Conservation (phyloP, 2,329 filamentous ascomycete genomes). For the Aureobasidium mangrovei region DNA sequence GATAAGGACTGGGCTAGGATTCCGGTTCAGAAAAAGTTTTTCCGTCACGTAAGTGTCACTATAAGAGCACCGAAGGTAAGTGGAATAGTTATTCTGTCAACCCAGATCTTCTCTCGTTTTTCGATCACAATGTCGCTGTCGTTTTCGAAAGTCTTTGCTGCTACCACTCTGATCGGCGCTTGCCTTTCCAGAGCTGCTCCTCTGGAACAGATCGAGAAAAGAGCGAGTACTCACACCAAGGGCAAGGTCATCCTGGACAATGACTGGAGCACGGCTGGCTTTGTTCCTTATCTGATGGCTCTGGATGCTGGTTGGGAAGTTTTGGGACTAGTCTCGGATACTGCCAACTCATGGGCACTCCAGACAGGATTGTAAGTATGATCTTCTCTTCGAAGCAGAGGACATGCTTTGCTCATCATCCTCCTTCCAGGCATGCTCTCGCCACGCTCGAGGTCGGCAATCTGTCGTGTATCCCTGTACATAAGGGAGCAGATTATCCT, state of each 20-base stretch:
- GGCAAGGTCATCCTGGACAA: constrained; percentile 38
- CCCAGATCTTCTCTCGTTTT: background rate
- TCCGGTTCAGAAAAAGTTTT: no score
- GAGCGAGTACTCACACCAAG: background rate
- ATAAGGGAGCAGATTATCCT: constrained; percentile 39
- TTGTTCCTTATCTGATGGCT: constrained; percentile 38
- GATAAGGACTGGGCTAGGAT: no score
- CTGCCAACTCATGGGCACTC: constrained; percentile 39
- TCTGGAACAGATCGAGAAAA: background rate
- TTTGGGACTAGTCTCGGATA: constrained; percentile 35
- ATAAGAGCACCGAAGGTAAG: background rate
- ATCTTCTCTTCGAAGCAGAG: background rate
- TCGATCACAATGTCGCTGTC: constrained; percentile 3
- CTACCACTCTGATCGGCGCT: constrained; percentile 5
- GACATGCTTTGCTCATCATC: background rate
- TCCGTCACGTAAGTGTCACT: no score
- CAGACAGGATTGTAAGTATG: constrained; percentile 30
- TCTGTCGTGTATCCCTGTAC: constrained; percentile 41
- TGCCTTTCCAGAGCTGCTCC: constrained; percentile 6
- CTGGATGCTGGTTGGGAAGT: constrained; percentile 38
- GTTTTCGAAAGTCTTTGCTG: constrained; percentile 6
- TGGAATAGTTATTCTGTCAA: background rate
- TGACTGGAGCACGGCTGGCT: constrained; percentile 37
- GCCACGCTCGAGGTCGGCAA: constrained; percentile 40
- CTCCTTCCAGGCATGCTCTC: constrained; percentile 31